Evolutionary conservation across 257 asterid genomes (phyloP), one percentile per base, ranked within the genome.

Genomic region (Lycium barbarum): DNA sequence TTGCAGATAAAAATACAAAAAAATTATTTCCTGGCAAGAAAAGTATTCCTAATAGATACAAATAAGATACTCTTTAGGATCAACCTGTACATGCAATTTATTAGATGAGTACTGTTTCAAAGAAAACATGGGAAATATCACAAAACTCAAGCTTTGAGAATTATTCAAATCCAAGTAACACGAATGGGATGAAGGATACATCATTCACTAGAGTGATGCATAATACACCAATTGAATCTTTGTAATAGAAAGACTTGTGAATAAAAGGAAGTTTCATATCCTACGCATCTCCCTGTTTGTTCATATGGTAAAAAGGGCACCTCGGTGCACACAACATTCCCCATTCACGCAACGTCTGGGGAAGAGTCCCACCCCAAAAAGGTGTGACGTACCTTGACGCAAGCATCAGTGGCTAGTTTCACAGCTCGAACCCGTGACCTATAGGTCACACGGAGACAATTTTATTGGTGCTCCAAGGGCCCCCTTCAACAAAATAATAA

Each of bases 401-500:
- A 7, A n/a, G 6, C 67, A n/a, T n/a, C 5, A 61, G 35, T 8
- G 13, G 7, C 78, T 15, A 1, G 12, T 49, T 18, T 0, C 4
- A 70, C 1, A 2, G 0, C 47, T 17, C 9, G 4, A 70, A 70
- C 9, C 15, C 4, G 4, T 70, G 3, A 8, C 54, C 15, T 40
- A 67, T 9, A 35, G 11, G 47, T 67, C 54, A 38, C 9, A 40
- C 2, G 9, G 15, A 38, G 54, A 70, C 33, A 68, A 68, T 13
- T 68, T 68, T 10, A 38, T 15, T 70, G 0, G 17, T 40, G 43
- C 18, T 38, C 54, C 54, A 9, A 70, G 15, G 54, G 15, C 1
- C 47, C 33, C 54, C 79, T 86, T 66, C 68, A 84, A 84, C 71
- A 80, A 88, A 88, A 90, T 87, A 90, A 85, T 84, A 88, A 87